phyloP scores from a whole-genome alignment of 2,329 filamentous ascomycete species.

The Drechslerella stenobrocha region DNA sequence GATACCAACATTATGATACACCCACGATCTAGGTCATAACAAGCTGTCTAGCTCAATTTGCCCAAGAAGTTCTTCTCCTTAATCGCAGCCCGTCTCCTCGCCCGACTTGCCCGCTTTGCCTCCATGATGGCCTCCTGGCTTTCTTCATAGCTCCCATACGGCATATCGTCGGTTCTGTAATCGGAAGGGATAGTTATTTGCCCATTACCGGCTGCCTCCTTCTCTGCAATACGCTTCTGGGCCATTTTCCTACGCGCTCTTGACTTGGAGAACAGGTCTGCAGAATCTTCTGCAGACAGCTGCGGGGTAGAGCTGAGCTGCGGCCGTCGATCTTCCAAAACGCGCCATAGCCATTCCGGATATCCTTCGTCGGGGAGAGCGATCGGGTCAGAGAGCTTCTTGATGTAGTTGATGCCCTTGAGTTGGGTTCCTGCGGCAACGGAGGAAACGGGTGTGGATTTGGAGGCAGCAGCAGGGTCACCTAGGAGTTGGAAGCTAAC shows the following conservation, averaged over 20 bases:
- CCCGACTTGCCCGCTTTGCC: constrained; percentile 71
- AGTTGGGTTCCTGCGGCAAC: constrained; percentile 68
- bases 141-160: constrained; percentile 55
- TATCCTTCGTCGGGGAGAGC: constrained; percentile 75
- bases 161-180: constrained; percentile 44
- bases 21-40: not conserved
- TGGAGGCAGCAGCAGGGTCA: constrained; percentile 6
- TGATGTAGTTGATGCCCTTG: constrained; percentile 75
- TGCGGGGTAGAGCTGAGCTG: constrained; percentile 51
- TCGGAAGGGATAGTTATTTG: constrained; percentile 34
- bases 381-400: constrained; percentile 72
- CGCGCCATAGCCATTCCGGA: constrained; percentile 77
- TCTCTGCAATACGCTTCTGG: constrained; percentile 41
- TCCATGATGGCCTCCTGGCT: constrained; percentile 63
- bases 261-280: constrained; percentile 77
- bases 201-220: constrained; percentile 24
- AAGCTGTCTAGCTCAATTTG: constrained; percentile 18
- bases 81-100: constrained; percentile 73
- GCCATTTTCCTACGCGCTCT: constrained; percentile 51
- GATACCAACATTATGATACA: constrained; percentile 39
- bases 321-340: constrained; percentile 64
- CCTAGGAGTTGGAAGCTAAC: not conserved
- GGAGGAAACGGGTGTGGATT: constrained; percentile 30
- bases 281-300: constrained; percentile 62
- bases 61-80: constrained; percentile 80